Evolutionary conservation across 768 basidiomycete genomes (phyloP).

Genomic region (Termitomyces sp.): DNA sequence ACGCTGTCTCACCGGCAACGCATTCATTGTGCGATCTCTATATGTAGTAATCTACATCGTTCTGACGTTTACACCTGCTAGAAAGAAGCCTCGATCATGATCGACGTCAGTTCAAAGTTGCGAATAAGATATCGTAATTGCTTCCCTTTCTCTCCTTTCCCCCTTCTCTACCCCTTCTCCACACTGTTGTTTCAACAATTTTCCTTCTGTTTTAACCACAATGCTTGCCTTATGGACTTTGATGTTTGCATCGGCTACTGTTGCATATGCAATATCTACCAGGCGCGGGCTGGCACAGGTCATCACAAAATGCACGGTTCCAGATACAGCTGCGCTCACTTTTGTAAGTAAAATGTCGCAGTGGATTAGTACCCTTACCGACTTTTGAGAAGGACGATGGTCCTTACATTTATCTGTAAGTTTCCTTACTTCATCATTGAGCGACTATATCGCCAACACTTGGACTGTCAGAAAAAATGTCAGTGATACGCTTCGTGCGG

Average conservation of each 20-base stretch:
- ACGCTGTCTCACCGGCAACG: neutral
- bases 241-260: constrained; percentile 10
- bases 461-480: constrained; percentile 25
- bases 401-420: constrained; percentile 31
- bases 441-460: neutral
- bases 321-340: constrained; percentile 35
- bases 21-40: neutral
- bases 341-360: constrained; percentile 24
- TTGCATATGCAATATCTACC: constrained; percentile 16
- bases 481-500: constrained; percentile 17
- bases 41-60: too few species aligned
- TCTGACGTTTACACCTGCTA: neutral
- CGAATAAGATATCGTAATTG: neutral
- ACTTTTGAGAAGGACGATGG: constrained; percentile 34
- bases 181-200: neutral
- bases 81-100: neutral
- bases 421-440: neutral
- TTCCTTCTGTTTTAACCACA: neutral
- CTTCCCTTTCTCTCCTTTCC: neutral
- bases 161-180: too few species aligned
- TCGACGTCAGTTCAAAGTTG: neutral
- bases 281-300: constrained; percentile 24
- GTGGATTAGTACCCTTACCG: neutral
- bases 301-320: constrained; percentile 27
- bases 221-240: constrained; percentile 15